A percentile compares a stretch with the other conserved stretches of the same genome.
Conservation (phyloP, 2,329 filamentous ascomycete species). For the Botrytis pseudocinerea region DNA sequence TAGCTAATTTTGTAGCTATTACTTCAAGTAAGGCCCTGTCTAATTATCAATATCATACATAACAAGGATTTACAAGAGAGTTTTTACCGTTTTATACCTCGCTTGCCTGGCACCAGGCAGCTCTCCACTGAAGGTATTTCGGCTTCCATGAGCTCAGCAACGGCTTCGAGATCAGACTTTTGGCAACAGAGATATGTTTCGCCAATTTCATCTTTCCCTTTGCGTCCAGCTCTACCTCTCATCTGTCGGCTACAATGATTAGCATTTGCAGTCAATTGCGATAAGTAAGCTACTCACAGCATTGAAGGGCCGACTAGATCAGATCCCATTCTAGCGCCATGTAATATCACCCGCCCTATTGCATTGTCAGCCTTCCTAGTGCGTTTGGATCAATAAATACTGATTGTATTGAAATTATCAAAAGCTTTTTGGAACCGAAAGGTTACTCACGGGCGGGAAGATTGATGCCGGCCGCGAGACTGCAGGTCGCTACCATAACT, state of each 20-base stretch:
- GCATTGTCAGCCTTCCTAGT: not conserved
- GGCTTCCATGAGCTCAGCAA: conserved; percentile 69
- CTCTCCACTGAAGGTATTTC: conserved; percentile 70
- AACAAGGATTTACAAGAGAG: not conserved
- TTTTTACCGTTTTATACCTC: conserved; percentile 63
- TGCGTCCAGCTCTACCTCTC: conserved; percentile 74
- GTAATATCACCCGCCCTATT: conserved; percentile 65
- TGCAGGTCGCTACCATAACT: conserved; percentile 75
- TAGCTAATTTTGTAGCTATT: conserved; percentile 67
- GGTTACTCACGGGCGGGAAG: conserved; percentile 57
- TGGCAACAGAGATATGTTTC: conserved; percentile 78
- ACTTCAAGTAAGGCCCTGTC: conserved; percentile 70
- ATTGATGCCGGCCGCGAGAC: conserved; percentile 81
- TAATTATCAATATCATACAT: conserved; percentile 26
- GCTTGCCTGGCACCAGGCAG: conserved; percentile 65
- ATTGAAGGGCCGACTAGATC: conserved; percentile 77
- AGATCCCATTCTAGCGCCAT: conserved; percentile 73
- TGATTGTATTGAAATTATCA: not conserved
- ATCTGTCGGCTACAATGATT: conserved; percentile 61
- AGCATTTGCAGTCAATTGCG: conserved; percentile 28
- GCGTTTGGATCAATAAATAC: not conserved
- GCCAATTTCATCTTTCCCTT: conserved; percentile 75
- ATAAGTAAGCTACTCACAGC: conserved; percentile 49
- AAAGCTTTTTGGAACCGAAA: too few species aligned
- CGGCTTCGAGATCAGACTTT: conserved; percentile 65